These are phyloP conservation scores for Cinnamomum chago DNA, from an alignment of 164 flowering plant species.

Conservation along the genomic window DNA sequence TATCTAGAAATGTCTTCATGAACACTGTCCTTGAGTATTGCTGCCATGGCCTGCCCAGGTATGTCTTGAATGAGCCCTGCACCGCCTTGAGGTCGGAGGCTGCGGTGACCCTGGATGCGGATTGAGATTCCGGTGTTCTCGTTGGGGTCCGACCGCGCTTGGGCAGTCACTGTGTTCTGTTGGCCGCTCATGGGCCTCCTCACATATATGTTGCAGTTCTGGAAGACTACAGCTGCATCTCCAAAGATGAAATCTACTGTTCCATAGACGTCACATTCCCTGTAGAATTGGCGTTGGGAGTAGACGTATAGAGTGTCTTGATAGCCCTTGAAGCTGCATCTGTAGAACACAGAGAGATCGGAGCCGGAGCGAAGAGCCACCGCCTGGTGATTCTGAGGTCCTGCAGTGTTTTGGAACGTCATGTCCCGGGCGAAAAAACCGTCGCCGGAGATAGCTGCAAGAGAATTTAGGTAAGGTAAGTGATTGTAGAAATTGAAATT, in stretches of 20 bases:
- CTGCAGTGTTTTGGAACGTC: conserved; percentile 56
- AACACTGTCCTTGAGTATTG: conserved; percentile 6
- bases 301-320: conserved; percentile 53
- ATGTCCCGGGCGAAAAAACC: conserved; percentile 45
- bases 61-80: conserved; percentile 3
- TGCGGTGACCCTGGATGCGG: conserved; percentile 2
- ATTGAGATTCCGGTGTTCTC: conserved; percentile 7
- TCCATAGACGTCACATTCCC: conserved; percentile 46
- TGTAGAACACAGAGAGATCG: conserved; percentile 39
- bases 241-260: conserved; percentile 61
- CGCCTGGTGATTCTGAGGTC: conserved; percentile 51
- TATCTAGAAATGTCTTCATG: conserved; percentile 1
- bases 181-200: conserved; percentile 34
- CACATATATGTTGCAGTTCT: conserved; percentile 40
- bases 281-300: conserved; percentile 51
- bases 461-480: not conserved
- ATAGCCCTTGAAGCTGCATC: conserved; percentile 52
- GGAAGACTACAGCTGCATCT: conserved; percentile 38
- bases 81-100: conserved; percentile 1
- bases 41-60: conserved; percentile 6
- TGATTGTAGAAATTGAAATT: too few species aligned
- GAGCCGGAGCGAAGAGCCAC: conserved; percentile 48
- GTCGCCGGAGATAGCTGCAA: conserved; percentile 36
- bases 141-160: conserved; percentile 7
- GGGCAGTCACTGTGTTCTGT: conserved; percentile 43